Evolutionary conservation across 2,329 filamentous ascomycete genomes (phyloP).

Genomic region (Clonostachys rosea): DNA sequence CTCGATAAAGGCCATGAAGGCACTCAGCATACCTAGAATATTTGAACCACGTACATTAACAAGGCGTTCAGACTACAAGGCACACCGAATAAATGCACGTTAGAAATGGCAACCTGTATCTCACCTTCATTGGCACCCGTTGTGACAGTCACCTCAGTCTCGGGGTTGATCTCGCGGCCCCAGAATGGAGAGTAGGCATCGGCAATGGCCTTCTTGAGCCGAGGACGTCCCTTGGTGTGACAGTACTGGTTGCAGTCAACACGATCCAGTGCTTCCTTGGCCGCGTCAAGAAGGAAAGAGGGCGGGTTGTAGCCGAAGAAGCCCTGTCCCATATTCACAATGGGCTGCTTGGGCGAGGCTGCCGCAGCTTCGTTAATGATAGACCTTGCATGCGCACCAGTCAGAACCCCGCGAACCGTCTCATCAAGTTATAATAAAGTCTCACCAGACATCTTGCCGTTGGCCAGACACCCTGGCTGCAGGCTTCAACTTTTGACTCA

Average conservation of each 20-base stretch:
- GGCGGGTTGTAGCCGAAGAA: slow-evolving; percentile 95
- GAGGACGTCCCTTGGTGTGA: slow-evolving; percentile 86
- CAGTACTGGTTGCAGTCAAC: slow-evolving; percentile 99
- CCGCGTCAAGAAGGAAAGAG: slow-evolving; percentile 83
- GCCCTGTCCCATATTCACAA: slow-evolving; percentile 59
- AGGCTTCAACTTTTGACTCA: slow-evolving; percentile 43
- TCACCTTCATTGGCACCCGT: slow-evolving; percentile 79
- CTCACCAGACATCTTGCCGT: slow-evolving; percentile 49
- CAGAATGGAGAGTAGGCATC: slow-evolving; percentile 90
- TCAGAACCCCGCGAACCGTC: not conserved
- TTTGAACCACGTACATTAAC: too few relatives aligned
- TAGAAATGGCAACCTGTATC: not conserved
- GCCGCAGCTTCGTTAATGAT: slow-evolving; percentile 64
- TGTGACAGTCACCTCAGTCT: slow-evolving; percentile 91
- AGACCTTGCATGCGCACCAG: slow-evolving; percentile 34
- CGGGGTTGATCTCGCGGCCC: slow-evolving; percentile 75
- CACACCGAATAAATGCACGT: too few relatives aligned
- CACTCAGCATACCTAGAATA: slow-evolving; percentile 74
- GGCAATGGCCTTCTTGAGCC: slow-evolving; percentile 88
- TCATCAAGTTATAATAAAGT: not conserved
- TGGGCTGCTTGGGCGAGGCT: slow-evolving; percentile 57
- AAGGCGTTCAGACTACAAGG: too few relatives aligned
- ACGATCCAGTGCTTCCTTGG: slow-evolving; percentile 80
- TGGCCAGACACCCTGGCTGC: slow-evolving; percentile 43
- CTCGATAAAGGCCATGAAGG: slow-evolving; percentile 97